Percentiles rank a stretch among this genome's conserved stretches.
Conservation (phyloP, 2,329 filamentous ascomycete species). For the Hypoxylon sp. region DNA sequence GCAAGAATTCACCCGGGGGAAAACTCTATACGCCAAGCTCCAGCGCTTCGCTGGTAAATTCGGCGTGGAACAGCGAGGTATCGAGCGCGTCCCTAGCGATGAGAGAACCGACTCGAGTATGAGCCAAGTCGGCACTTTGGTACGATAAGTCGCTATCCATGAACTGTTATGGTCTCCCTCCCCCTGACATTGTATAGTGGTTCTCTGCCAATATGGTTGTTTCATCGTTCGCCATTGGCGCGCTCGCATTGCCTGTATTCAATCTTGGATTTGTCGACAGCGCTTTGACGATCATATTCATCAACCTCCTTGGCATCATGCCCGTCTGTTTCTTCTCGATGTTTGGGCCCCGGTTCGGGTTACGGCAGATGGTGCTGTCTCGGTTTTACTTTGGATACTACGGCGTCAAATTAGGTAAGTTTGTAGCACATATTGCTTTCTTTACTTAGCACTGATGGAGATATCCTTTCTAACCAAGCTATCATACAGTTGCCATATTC, state of each 20-base stretch:
- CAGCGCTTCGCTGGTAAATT: constrained; percentile 76
- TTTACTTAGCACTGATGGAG: neutral
- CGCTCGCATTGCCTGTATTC: constrained; percentile 78
- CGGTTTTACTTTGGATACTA: constrained; percentile 83
- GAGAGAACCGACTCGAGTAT: constrained; percentile 77
- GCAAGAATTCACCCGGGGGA: constrained; percentile 29
- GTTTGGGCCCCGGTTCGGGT: constrained; percentile 80
- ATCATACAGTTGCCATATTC: constrained; percentile 73
- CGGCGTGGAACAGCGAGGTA: constrained; percentile 80
- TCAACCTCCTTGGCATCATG: constrained; percentile 80
- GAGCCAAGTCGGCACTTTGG: constrained; percentile 79
- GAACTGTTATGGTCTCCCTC: neutral
- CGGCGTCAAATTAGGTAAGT: constrained; percentile 76
- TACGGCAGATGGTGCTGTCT: constrained; percentile 85
- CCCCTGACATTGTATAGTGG: constrained; percentile 68
- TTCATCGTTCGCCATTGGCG: constrained; percentile 81
- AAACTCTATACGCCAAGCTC: constrained; percentile 56
- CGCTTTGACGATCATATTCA: constrained; percentile 79
- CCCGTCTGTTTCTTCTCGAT: constrained; percentile 84
- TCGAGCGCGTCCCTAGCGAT: constrained; percentile 79
- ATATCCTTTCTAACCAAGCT: constrained; percentile 37
- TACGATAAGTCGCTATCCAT: constrained; percentile 57
- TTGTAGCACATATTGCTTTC: neutral
- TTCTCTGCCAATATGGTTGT: constrained; percentile 84
- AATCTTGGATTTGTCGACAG: constrained; percentile 80